phyloP scores from a whole-genome alignment of 2,329 filamentous ascomycete species.

The Stemphylium lycopersici region DNA sequence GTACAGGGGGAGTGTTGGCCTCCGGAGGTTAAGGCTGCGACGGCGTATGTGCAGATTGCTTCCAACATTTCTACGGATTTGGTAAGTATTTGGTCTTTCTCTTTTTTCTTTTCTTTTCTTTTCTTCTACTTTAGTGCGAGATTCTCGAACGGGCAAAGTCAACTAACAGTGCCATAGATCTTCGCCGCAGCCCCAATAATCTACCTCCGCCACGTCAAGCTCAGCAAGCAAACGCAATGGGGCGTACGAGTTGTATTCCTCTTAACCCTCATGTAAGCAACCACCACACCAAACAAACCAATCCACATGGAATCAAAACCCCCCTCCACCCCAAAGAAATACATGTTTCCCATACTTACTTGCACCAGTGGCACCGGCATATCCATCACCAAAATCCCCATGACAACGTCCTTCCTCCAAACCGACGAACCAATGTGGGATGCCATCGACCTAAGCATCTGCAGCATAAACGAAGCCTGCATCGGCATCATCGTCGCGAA shows the following conservation, averaged over 20 bases:
- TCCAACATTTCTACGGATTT: constrained; percentile 20
- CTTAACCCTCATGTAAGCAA: constrained; percentile 15
- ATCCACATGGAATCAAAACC: too few species aligned
- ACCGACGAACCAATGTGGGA: constrained; percentile 17
- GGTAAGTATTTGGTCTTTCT: too few species aligned
- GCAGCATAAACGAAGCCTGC: constrained; percentile 20
- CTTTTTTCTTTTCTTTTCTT: background rate
- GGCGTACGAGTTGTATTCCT: constrained; percentile 17
- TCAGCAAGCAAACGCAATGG: constrained; percentile 17
- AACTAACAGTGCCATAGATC: constrained; percentile 1
- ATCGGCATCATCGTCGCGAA: constrained; percentile 21
- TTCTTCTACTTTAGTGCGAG: too few species aligned
- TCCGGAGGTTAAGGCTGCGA: background rate
- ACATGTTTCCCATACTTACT: background rate
- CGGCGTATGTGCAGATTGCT: constrained; percentile 14
- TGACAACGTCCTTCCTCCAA: constrained; percentile 6
- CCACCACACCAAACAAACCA: background rate
- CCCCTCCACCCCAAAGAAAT: too few species aligned
- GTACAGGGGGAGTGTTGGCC: constrained; percentile 14
- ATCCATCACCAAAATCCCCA: constrained; percentile 12
- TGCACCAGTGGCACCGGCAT: constrained; percentile 5
- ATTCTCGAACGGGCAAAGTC: too few species aligned
- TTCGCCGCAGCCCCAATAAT: constrained; percentile 19
- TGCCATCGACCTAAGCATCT: constrained; percentile 17
- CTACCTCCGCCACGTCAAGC: constrained; percentile 10